A percentile compares a stretch with the other conserved stretches of the same genome.
These are phyloP conservation scores for Rhodotorula sp. DNA, from an alignment of 1,284 basidiomycete genomes.

Conservation along the genomic window DNA sequence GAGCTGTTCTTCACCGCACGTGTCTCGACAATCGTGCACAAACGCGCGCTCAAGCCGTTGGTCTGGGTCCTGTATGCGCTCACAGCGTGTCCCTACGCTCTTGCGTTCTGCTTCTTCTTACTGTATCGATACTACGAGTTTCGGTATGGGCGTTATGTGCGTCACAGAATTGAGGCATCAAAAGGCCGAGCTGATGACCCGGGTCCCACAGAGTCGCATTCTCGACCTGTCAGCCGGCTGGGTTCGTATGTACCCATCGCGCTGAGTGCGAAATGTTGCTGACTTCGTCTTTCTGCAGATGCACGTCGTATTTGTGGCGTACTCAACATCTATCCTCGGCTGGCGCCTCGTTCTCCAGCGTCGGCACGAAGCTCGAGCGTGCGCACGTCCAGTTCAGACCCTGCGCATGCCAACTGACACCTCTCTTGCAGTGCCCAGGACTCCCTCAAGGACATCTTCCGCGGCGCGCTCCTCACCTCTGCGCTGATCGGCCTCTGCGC, in stretches of 20 bases:
- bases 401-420: too few species aligned
- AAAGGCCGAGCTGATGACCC: too few species aligned
- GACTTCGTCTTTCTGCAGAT: too few species aligned
- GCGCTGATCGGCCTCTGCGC: background rate
- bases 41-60: background rate
- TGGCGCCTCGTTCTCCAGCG: background rate
- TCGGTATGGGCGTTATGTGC: background rate
- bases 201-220: background rate
- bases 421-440: background rate
- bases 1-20: background rate
- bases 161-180: background rate
- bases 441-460: background rate
- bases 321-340: background rate
- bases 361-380: background rate
- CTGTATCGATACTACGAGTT: background rate
- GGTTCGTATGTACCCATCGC: background rate
- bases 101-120: slow-evolving; percentile 1
- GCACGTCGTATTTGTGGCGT: background rate
- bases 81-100: background rate
- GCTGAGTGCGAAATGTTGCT: too few species aligned
- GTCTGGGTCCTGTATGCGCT: background rate
- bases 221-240: background rate
- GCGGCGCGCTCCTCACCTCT: background rate
- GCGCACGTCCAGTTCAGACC: background rate
- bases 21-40: background rate